Evolutionary conservation across 2,329 filamentous ascomycete species (phyloP).

Genomic region (Bipolaris sorokiniana): DNA sequence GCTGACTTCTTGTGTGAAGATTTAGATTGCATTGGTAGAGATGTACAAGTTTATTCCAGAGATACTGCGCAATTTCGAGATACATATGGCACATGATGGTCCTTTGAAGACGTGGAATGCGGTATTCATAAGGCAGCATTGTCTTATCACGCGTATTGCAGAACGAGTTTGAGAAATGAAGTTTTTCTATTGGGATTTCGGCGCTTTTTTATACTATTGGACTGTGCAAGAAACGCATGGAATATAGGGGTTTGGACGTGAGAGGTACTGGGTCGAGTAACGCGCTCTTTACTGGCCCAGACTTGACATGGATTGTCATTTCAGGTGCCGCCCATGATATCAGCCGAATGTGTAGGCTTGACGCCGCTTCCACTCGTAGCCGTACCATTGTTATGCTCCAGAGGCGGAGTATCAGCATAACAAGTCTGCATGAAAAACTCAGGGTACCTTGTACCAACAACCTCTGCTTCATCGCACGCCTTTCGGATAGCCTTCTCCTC

Average conservation of each 20-base stretch:
- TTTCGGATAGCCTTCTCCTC: conserved; percentile 40
- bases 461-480: conserved; percentile 50
- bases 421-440: conserved; percentile 40
- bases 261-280: not conserved
- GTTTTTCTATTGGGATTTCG: not conserved
- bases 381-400: conserved; percentile 14
- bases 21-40: conserved; percentile 23
- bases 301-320: not conserved
- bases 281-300: not conserved
- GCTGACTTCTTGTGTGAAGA: not conserved
- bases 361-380: not conserved
- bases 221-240: not conserved
- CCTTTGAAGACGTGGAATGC: conserved; percentile 25
- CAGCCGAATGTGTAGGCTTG: conserved; percentile 10
- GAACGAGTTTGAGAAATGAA: not conserved
- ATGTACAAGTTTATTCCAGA: conserved; percentile 23
- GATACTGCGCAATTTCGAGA: conserved; percentile 20
- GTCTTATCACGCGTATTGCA: conserved; percentile 14
- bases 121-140: conserved; percentile 23
- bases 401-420: conserved; percentile 51
- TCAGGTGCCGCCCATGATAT: conserved; percentile 9
- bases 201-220: not conserved
- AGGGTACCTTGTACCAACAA: conserved; percentile 49
- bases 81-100: conserved; percentile 21
- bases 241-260: not conserved